phyloP scores from a whole-genome alignment of 1,139 yeast genomes.

The Protomyces pachydermus region DNA sequence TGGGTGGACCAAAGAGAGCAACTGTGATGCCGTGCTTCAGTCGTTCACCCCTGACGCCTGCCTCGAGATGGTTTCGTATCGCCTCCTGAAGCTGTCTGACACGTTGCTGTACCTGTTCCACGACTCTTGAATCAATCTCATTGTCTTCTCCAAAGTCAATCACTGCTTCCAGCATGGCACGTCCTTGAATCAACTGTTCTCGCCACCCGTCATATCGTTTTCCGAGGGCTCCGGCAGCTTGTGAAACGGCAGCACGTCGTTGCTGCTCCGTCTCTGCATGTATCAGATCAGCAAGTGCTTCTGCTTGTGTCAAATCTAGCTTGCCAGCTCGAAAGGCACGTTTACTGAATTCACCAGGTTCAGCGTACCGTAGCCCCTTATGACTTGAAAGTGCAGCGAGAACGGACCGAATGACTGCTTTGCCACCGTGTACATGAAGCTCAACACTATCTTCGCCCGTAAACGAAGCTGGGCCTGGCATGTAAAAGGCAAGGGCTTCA shows the following conservation, averaged over 20 bases:
- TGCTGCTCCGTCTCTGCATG: constrained; percentile 94
- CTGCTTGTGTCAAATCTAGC: constrained; percentile 71
- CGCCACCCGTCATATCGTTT: constrained; percentile 63
- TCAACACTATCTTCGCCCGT: constrained; percentile 92
- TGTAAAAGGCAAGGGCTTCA: constrained; percentile 66
- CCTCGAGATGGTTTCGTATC: constrained; percentile 46
- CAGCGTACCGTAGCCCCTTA: constrained; percentile 73
- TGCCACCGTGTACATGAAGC: constrained; percentile 88
- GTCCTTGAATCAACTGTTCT: constrained; percentile 53
- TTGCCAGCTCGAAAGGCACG: constrained; percentile 74
- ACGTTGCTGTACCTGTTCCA: constrained; percentile 36
- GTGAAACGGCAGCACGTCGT: constrained; percentile 64
- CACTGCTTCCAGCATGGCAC: constrained; percentile 76
- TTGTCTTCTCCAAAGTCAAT: constrained; percentile 84
- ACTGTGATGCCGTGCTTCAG: constrained; percentile 68
- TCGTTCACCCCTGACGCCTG: constrained; percentile 57
- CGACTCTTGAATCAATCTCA: constrained; percentile 57
- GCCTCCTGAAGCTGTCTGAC: constrained; percentile 46
- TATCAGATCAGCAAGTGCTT: constrained; percentile 81
- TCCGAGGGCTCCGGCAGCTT: constrained; percentile 66
- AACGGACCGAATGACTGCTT: constrained; percentile 71
- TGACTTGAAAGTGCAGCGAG: constrained; percentile 53
- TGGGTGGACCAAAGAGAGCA: constrained; percentile 83
- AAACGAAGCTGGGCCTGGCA: constrained; percentile 71
- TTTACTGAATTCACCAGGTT: constrained; percentile 84